phyloP scores from a whole-genome alignment of 2,329 filamentous ascomycete genomes.

The Stagonosporopsis rhizophila region DNA sequence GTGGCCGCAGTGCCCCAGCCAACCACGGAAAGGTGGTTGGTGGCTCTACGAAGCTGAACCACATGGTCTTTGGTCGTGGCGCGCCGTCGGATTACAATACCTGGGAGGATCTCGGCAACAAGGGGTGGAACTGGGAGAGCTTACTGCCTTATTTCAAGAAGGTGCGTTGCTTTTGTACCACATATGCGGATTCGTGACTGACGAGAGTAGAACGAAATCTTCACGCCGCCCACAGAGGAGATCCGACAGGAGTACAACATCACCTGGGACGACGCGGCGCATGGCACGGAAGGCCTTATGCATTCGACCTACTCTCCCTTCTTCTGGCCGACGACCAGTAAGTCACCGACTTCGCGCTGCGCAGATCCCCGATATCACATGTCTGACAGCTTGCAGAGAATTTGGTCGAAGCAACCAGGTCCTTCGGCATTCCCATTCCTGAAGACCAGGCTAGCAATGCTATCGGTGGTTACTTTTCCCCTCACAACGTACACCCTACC shows the following conservation, averaged over 20 bases:
- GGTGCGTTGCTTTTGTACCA: constrained; percentile 6
- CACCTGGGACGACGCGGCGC: constrained; percentile 19
- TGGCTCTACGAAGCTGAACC: constrained; percentile 49
- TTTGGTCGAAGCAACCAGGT: constrained; percentile 25
- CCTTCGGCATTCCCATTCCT: constrained; percentile 22
- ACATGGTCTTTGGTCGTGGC: constrained; percentile 43
- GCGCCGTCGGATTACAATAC: constrained; percentile 41
- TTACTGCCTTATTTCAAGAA: constrained; percentile 39
- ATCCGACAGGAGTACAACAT: constrained; percentile 33
- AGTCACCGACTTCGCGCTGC: neutral
- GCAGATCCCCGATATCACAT: neutral
- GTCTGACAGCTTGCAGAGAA: constrained; percentile 25
- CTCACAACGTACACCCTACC: constrained; percentile 27
- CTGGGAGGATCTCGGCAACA: constrained; percentile 35
- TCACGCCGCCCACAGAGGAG: constrained; percentile 25
- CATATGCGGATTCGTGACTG: neutral
- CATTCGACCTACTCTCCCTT: constrained; percentile 29
- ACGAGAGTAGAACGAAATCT: constrained; percentile 29
- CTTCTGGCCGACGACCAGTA: constrained; percentile 34
- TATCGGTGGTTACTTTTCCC: constrained; percentile 30
- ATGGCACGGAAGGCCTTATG: constrained; percentile 28
- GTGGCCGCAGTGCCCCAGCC: constrained; percentile 22
- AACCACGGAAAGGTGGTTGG: constrained; percentile 32
- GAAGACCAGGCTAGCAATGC: constrained; percentile 32
- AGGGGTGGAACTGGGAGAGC: constrained; percentile 37